Evolutionary conservation across 176 grass and related monocot species (phyloP).

Genomic region (Carex scoparia): DNA sequence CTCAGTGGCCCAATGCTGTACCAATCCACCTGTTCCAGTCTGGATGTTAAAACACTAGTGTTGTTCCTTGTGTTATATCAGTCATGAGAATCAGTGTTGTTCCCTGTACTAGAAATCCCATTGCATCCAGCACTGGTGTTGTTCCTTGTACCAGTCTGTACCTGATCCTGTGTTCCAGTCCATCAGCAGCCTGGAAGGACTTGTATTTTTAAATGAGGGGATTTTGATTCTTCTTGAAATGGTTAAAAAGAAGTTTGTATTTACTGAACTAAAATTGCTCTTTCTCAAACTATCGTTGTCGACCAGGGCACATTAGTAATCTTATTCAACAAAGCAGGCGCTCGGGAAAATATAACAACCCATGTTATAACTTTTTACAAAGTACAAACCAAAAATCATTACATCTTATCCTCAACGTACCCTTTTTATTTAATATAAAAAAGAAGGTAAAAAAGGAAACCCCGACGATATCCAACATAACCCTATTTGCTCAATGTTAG

Average conservation of each 20-base stretch:
- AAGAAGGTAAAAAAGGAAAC: not conserved
- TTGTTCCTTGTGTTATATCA: too few relatives aligned
- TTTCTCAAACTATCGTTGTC: not conserved
- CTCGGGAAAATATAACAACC: not conserved
- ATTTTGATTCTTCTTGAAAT: not conserved
- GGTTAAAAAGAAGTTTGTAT: not conserved
- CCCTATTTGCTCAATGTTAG: constrained; percentile 52
- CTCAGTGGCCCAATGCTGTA: not conserved
- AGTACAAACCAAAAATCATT: not conserved
- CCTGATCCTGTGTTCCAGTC: not conserved
- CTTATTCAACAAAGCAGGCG: not conserved
- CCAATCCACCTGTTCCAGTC: too few relatives aligned
- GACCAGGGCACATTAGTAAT: not conserved
- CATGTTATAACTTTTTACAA: constrained; percentile 9
- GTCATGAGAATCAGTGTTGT: too few relatives aligned
- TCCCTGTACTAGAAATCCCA: not conserved
- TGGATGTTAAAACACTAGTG: too few relatives aligned
- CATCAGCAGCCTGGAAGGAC: not conserved
- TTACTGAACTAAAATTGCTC: not conserved
- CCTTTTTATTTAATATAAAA: not conserved
- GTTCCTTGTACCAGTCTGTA: not conserved
- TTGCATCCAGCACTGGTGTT: not conserved
- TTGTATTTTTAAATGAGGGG: not conserved
- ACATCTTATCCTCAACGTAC: not conserved
- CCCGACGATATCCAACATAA: constrained; percentile 2